Base-by-base conservation (phyloP, 257 asterid genomes). In the Scutellaria baicalensis region DNA sequence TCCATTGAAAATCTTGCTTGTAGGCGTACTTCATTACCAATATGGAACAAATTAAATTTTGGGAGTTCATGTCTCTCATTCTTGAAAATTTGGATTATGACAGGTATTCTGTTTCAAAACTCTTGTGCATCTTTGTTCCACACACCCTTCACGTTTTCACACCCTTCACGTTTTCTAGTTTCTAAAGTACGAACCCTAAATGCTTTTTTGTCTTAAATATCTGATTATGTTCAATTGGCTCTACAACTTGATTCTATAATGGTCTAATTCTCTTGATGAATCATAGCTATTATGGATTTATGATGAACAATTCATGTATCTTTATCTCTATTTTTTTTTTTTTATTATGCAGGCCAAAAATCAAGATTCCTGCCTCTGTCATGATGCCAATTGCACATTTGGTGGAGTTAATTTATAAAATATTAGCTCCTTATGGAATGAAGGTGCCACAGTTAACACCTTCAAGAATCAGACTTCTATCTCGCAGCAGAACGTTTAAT, bases 1-100 rank as follows among this genome's bases (percentile, higher is more conserved):
- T 62, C 47, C 59, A 60, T 72, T 74, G 64, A 87, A 49, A 70
- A 73, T 71, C 76, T 12, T 54, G 77, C 68, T 67, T 80, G 90
- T 97, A 94, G 99, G 99, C 97, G 65, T 94, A 84, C 85, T 94
- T 94, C 83, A 80, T 94, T 55, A 94, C 99, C 66, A 94, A 94
- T 70, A 75, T 65, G 81, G 99, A 91, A 80, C 85, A 90, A 59
- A 82, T 91, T 73, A 89, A 94, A 70, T 94, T 94, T 75, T 94
- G 99, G 99, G 97, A 91, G 75, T 87, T 87, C 76, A 75, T 84
- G 61, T 81, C 96, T 21, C 80, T 81, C 68, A 79, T 85, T 64
- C 89, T 90, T 75, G 92, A 84, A 83, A 84, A 89, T 51, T 90
- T 88, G 76, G 96, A 96, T 68, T 94, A 94, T 58, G 83, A 80